Conservation (phyloP, 768 basidiomycete genomes). For the Rhizopogon salebrosus region DNA sequence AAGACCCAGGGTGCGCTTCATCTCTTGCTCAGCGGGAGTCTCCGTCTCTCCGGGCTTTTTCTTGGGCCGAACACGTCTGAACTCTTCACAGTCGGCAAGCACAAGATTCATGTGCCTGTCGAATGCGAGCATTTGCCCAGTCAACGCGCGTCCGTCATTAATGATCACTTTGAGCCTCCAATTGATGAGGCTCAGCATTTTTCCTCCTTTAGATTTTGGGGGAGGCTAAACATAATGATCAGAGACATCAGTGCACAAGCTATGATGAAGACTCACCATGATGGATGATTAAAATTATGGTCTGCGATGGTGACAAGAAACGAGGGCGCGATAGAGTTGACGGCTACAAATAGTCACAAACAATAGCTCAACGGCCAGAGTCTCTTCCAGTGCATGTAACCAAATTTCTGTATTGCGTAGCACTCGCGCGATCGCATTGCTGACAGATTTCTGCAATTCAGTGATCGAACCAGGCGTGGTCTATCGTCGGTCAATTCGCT, state of each 20-base stretch:
- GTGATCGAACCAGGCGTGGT: neutral
- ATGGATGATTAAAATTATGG: slow-evolving; percentile 34
- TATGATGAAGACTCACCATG: slow-evolving; percentile 44
- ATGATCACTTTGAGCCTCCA: slow-evolving; percentile 97
- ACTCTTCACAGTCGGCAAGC: slow-evolving; percentile 97
- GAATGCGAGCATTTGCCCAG: slow-evolving; percentile 99
- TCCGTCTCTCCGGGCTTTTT: slow-evolving; percentile 79
- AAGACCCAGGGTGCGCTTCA: slow-evolving; percentile 94
- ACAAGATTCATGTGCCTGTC: slow-evolving; percentile 99
- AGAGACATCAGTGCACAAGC: neutral
- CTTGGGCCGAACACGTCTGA: slow-evolving; percentile 87
- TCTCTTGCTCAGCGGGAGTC: slow-evolving; percentile 78
- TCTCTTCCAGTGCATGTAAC: neutral
- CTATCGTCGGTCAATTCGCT: neutral
- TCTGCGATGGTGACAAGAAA: slow-evolving; percentile 11
- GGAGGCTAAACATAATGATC: slow-evolving; percentile 56
- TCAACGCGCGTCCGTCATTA: slow-evolving; percentile 93
- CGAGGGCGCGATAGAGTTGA: neutral
- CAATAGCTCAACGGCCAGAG: no score
- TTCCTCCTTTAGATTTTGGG: slow-evolving; percentile 96
- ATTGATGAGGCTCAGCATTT: slow-evolving; percentile 96
- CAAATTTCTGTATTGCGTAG: neutral
- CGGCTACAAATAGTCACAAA: neutral
- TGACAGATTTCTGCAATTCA: neutral
- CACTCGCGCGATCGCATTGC: neutral